Evolutionary conservation across 2,329 filamentous ascomycete species (phyloP).

Genomic region (Cladosporium sp.): DNA sequence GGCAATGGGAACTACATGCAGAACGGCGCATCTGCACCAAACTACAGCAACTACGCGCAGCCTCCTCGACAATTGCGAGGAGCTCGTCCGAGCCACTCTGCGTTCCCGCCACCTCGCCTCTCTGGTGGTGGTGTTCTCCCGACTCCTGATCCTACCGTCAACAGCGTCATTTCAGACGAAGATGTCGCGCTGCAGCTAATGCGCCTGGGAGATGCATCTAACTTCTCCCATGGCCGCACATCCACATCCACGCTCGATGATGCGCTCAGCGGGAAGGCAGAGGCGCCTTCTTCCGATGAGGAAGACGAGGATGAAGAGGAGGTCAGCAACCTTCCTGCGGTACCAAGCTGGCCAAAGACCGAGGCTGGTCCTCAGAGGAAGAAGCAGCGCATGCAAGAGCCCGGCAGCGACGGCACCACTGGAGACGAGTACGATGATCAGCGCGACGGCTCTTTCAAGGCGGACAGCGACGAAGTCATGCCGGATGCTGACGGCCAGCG

Average conservation of each 20-base stretch:
- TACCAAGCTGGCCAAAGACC: constrained; percentile 24
- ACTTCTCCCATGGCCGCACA: constrained; percentile 86
- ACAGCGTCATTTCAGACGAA: constrained; percentile 95
- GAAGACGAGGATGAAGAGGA: constrained; percentile 75
- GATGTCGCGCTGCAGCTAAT: constrained; percentile 97
- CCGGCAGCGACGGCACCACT: constrained; percentile 56
- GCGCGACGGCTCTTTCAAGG: constrained; percentile 50
- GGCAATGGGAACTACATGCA: constrained; percentile 27
- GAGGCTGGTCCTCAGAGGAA: constrained; percentile 29
- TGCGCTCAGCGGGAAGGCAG: constrained; percentile 83
- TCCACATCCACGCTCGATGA: constrained; percentile 92
- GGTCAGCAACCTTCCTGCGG: constrained; percentile 49
- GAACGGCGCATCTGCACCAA: constrained; percentile 19
- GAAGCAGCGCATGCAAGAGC: constrained; percentile 39
- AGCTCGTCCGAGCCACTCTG: constrained; percentile 42
- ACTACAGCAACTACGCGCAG: constrained; percentile 16
- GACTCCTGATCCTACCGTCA: constrained; percentile 94
- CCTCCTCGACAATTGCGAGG: constrained; percentile 54
- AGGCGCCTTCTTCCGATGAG: constrained; percentile 66
- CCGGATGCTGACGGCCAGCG: constrained; percentile 27
- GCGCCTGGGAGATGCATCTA: constrained; percentile 88
- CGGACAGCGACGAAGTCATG: constrained; percentile 45
- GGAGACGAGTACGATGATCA: constrained; percentile 55
- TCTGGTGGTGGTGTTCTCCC: constrained; percentile 63
- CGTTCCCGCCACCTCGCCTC: constrained; percentile 37